Conservation (phyloP, 2,329 filamentous ascomycete genomes). For the Xylaria sp. region DNA sequence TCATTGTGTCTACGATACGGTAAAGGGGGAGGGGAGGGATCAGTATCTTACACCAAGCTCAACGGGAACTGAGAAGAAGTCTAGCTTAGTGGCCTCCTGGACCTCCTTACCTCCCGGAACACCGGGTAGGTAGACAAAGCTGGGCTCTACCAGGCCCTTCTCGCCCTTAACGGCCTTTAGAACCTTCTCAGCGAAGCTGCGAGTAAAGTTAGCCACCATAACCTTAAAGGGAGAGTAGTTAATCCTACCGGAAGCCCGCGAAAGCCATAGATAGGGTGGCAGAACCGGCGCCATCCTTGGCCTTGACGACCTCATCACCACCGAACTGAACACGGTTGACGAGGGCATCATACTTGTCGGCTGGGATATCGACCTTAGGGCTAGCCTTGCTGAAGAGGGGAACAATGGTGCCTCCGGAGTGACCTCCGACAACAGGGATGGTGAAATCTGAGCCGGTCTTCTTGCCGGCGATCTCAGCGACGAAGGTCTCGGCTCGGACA, state of each 20-base stretch:
- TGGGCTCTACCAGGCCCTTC: constrained; percentile 93
- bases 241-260: constrained; percentile 85
- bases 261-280: constrained; percentile 96
- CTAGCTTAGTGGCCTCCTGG: constrained; percentile 81
- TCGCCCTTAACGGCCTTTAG: constrained; percentile 89
- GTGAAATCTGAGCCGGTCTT: constrained; percentile 83
- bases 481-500: constrained; percentile 97
- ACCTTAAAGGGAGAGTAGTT: background rate
- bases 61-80: constrained; percentile 96
- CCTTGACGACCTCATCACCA: constrained; percentile 96
- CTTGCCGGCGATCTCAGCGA: constrained; percentile 84
- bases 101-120: constrained; percentile 88
- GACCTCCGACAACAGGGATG: constrained; percentile 94
- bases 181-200: constrained; percentile 91
- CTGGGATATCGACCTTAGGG: constrained; percentile 82
- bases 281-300: constrained; percentile 90
- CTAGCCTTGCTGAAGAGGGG: constrained; percentile 94
- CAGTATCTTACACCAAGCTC: constrained; percentile 85
- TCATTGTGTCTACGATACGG: constrained; percentile 14
- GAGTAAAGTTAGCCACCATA: constrained; percentile 34
- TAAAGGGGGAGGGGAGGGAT: background rate
- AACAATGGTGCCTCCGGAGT: constrained; percentile 98
- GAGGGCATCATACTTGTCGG: constrained; percentile 89
- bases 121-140: constrained; percentile 94
- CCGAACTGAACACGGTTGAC: constrained; percentile 98